Evolutionary conservation across 2,329 filamentous ascomycete genomes (phyloP).

Genomic region (Plenodomus tracheiphilus): DNA sequence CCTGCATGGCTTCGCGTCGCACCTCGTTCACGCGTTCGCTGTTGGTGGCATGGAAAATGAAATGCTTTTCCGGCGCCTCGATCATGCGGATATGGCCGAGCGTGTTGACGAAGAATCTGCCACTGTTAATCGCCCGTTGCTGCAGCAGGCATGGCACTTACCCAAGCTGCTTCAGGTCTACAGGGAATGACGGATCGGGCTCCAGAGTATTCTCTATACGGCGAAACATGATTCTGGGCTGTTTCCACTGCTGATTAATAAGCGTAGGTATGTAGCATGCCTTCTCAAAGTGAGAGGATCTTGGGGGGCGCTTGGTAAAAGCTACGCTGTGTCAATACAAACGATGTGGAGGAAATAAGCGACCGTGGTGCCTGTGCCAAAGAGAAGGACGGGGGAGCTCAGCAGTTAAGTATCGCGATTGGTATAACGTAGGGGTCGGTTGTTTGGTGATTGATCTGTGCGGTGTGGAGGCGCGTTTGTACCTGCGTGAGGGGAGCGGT

Average conservation of each 20-base stretch:
- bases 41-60: slow-evolving; percentile 72
- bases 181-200: slow-evolving; percentile 64
- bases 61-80: slow-evolving; percentile 67
- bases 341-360: no score
- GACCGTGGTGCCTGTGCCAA: not conserved
- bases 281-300: not conserved
- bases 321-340: no score
- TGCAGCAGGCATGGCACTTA: slow-evolving; percentile 45
- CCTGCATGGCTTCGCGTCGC: slow-evolving; percentile 70
- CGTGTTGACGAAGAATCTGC: slow-evolving; percentile 77
- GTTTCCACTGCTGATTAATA: not conserved
- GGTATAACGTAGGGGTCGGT: not conserved
- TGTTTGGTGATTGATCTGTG: slow-evolving; percentile 6
- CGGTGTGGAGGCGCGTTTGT: slow-evolving; percentile 11
- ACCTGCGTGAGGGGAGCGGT: slow-evolving; percentile 15
- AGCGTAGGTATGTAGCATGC: not conserved
- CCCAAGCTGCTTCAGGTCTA: slow-evolving; percentile 72
- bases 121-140: not conserved
- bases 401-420: not conserved
- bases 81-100: slow-evolving; percentile 75
- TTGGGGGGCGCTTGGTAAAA: no score
- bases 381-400: not conserved
- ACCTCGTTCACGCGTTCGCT: slow-evolving; percentile 78
- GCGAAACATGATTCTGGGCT: slow-evolving; percentile 67
- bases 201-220: slow-evolving; percentile 70